phyloP scores from a whole-genome alignment of 129 eudicot species.

The Helichrysum umbraculigerum region DNA sequence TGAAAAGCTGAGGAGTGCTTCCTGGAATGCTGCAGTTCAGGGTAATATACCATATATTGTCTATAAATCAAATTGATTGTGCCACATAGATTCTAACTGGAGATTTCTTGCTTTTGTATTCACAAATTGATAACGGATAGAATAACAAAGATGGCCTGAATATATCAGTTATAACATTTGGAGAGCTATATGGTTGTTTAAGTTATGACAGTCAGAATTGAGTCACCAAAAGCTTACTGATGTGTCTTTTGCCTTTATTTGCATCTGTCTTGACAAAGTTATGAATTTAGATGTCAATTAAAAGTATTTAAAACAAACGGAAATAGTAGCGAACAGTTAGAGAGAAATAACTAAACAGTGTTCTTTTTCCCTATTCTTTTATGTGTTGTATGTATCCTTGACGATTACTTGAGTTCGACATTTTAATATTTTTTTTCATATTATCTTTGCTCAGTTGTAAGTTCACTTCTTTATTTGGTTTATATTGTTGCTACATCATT shows the following conservation, averaged over 20 bases:
- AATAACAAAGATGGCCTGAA: background rate
- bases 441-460: background rate
- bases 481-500: background rate
- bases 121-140: background rate
- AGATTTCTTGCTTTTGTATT: background rate
- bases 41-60: constrained; percentile 38
- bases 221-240: background rate
- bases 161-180: constrained; percentile 1
- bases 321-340: background rate
- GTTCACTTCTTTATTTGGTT: background rate
- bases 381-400: background rate
- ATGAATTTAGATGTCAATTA: background rate
- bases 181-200: background rate
- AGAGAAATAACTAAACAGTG: background rate
- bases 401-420: background rate
- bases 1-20: constrained; percentile 81
- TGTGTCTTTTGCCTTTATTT: background rate
- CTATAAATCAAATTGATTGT: background rate
- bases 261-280: background rate
- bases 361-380: background rate
- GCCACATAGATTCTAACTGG: background rate
- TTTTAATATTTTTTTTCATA: background rate
- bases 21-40: constrained; percentile 91
- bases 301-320: background rate
- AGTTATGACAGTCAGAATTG: background rate